Evolutionary conservation across 2,329 filamentous ascomycete genomes (phyloP).

Genomic region (Fusarium hostae): DNA sequence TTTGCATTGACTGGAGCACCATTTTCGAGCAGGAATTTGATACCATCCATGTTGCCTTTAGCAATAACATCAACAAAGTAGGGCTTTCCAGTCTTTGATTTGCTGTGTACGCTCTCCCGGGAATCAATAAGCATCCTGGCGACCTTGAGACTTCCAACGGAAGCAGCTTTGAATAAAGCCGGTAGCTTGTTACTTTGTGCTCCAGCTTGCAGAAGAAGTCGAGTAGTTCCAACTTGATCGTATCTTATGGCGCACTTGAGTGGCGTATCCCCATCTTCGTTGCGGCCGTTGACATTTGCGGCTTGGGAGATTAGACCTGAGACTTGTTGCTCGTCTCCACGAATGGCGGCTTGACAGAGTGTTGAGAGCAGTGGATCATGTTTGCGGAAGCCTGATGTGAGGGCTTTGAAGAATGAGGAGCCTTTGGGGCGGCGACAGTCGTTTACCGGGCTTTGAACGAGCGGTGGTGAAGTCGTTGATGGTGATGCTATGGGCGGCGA

Average conservation of each 20-base stretch:
- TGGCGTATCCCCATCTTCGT: slow-evolving; percentile 7
- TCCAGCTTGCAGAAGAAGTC: neutral
- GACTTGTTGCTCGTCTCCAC: slow-evolving; percentile 2
- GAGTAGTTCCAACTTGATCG: neutral
- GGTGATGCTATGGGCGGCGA: neutral
- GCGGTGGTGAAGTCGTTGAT: neutral
- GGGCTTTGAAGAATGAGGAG: neutral
- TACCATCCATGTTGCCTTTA: neutral
- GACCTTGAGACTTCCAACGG: neutral
- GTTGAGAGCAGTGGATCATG: slow-evolving; percentile 4
- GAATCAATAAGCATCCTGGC: neutral
- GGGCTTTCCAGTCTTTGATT: neutral
- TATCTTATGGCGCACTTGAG: neutral
- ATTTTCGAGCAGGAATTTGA: neutral
- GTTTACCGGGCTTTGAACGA: neutral
- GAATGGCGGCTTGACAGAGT: neutral
- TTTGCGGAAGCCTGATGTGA: neutral
- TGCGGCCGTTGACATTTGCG: slow-evolving; percentile 5
- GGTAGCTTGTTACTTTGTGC: neutral
- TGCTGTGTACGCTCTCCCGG: neutral
- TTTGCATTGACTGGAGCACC: neutral
- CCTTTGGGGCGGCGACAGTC: neutral
- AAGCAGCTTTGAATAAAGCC: neutral
- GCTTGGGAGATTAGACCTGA: neutral
- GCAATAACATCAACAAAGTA: neutral